Percentiles rank a stretch among this genome's conserved stretches.
Conservation (phyloP, 2,329 filamentous ascomycete species). For the Simplicillium aogashimaense region DNA sequence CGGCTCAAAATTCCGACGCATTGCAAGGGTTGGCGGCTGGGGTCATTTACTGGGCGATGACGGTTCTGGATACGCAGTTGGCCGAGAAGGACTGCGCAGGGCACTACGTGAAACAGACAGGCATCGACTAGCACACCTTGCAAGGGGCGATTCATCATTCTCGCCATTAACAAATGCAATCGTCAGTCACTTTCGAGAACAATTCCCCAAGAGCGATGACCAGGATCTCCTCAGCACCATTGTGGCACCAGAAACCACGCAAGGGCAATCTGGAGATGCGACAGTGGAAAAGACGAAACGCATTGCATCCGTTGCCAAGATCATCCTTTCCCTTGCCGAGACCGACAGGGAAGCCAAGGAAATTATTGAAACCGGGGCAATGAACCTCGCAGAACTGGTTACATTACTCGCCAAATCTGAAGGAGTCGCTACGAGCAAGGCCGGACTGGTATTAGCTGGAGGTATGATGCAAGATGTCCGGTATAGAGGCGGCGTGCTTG, state of each 20-base stretch:
- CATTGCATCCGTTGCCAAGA: conserved; percentile 11
- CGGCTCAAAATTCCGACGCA: conserved; percentile 12
- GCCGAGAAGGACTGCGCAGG: conserved; percentile 21
- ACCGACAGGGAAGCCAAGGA: conserved; percentile 8
- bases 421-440: conserved; percentile 6
- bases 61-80: conserved; percentile 29
- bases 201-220: conserved; percentile 5
- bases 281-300: conserved; percentile 6
- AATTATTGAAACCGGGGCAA: conserved; percentile 10
- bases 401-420: conserved; percentile 7
- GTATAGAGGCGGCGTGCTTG: conserved; percentile 6
- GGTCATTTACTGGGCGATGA: conserved; percentile 32
- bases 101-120: conserved; percentile 21
- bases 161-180: conserved; percentile 9
- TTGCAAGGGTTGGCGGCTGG: conserved; percentile 30
- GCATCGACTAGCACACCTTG: conserved; percentile 4
- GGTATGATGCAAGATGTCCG: conserved; percentile 11
- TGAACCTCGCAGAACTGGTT: conserved; percentile 10
- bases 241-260: conserved; percentile 6
- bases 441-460: conserved; percentile 12
- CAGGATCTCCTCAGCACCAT: conserved; percentile 12
- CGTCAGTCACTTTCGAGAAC: conserved; percentile 7
- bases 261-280: conserved; percentile 3
- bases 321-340: conserved; percentile 9
- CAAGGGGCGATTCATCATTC: not conserved